Base-by-base conservation (phyloP, 805 yeast species). In the Komagataella pastoris region DNA sequence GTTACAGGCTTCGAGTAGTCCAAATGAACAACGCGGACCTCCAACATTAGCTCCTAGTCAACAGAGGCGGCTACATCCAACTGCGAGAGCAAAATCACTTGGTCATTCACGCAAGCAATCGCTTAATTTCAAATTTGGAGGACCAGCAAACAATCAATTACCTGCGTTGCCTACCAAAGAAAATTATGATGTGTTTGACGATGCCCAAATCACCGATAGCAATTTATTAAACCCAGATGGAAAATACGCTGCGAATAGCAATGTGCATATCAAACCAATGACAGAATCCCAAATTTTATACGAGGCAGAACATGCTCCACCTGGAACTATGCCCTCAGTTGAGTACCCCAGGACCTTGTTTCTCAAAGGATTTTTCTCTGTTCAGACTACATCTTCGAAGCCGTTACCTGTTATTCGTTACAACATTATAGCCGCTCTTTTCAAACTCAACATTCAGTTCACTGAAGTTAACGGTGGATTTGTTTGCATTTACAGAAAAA, bases 381-480 rank as follows among this genome's bases (percentile, higher is more conserved):
- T 90, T 49, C 97, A 90, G 68, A 87, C 96, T 1, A 90, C 98
- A 0, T 88, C 97, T 2, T 87, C 96, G 3, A 88, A 88, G 60
- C 93, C 96, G 17, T 73, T 91, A 52, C 90, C 95, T 10, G 85
- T 87, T 55, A 89, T 90, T 53, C 78, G 97, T 52, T 81, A 85
- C 61, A 90, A 86, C 62, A 81, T 90, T 46, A 85, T 90, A 24
- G 76, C 80, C 18, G 91, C 85, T 1, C 74, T 90, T 62, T 81
- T 80, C 17, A 80, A 80, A 55, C 72, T 88, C 61, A 88, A 88
- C 24, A 93, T 91, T 49, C 79, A 81, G 54, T 90, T 77, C 64
- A 85, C 83, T 55, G 98, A 90, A 67, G 95, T 90, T 19, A 85
- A 85, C 61, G 97, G 98, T 53, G 98, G 97, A 0, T 90, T 91